Evolutionary conservation across 352 stramenopile genomes (phyloP), one percentile per base, ranked within the genome.

Genomic region (Globisporangium uncinulatum): DNA sequence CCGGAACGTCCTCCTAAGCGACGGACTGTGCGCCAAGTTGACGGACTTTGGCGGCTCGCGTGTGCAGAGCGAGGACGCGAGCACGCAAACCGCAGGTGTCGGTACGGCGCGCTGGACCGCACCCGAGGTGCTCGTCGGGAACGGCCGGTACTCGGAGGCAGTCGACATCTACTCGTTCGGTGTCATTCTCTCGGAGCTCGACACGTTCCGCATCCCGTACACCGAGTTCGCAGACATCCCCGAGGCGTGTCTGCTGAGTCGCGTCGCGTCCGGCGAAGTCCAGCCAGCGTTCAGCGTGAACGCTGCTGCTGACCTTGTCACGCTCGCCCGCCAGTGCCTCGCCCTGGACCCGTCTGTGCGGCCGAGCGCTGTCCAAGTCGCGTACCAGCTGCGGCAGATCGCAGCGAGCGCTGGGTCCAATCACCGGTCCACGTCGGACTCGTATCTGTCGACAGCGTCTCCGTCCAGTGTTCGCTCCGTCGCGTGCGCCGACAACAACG

Each of bases 51-150:
- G 71, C 19, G 68, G 71, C 32, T 74, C 74, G 39, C 69, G 70
- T 2, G 66, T 67, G 32, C 56, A 69, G 21, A 64, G 69, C 41
- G 57, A 70, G 15, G 45, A 60, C 11, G 54, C 80, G 41, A 41
- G 65, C 3, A 73, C 62, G 3, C 80, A 83, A 71, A 79, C 64
- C 1, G 55, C 62, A 2, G 61, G 60, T 9, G 54, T 78, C 8
- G 82, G 79, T 6, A 92, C 82, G 5, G 79, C 73, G 42, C 78
- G 78, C 20, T 87, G 79, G 79, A 67, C 77, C 31, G 75, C 79
- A 6, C 77, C 79, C 0, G 79, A 90, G 49, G 59, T 87, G 21
- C 67, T 97, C 20, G 42, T 67, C 4, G 64, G 72, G 29, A 72
- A 56, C 19, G 77, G 90, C 21, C 79, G 43, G 17, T 48, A 77